These are phyloP conservation scores for Dipodascopsis tothii DNA, from an alignment of 805 yeast genomes.

Conservation along the genomic window DNA sequence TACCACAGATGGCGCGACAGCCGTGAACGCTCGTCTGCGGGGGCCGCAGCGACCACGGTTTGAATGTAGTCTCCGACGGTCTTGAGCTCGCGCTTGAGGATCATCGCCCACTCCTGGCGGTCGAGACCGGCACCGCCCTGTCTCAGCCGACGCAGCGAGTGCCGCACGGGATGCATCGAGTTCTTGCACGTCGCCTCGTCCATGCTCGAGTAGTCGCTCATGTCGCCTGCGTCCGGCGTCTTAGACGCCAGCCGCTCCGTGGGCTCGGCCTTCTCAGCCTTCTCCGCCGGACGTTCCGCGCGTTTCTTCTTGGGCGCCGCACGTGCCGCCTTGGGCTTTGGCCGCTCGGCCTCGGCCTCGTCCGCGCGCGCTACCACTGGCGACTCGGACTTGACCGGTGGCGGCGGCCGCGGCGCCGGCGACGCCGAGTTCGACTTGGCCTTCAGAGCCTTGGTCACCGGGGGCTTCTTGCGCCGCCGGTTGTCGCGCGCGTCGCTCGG, in stretches of 20 bases:
- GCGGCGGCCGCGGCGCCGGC: conserved; percentile 10
- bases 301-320: background rate
- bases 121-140: conserved; percentile 67
- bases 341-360: background rate
- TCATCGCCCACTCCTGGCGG: conserved; percentile 68
- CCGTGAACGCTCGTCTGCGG: conserved; percentile 33
- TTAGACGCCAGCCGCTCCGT: background rate
- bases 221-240: conserved; percentile 22
- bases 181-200: conserved; percentile 63
- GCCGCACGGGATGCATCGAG: conserved; percentile 56
- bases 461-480: conserved; percentile 22
- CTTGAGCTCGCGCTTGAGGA: conserved; percentile 60
- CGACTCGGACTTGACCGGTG: conserved; percentile 3
- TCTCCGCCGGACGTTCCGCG: conserved; percentile 1
- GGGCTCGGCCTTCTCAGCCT: background rate
- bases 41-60: conserved; percentile 30
- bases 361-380: background rate
- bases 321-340: background rate
- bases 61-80: conserved; percentile 67
- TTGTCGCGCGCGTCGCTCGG: conserved; percentile 21
- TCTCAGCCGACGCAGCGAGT: conserved; percentile 57
- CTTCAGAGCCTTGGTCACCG: conserved; percentile 11
- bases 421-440: conserved; percentile 16
- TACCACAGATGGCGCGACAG: conserved; percentile 63
- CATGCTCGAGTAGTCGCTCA: conserved; percentile 65